A percentile compares a stretch with the other conserved stretches of the same genome.
These are phyloP conservation scores for Begonia loranthoides DNA, from an alignment of 306 rosid species.

Conservation along the genomic window DNA sequence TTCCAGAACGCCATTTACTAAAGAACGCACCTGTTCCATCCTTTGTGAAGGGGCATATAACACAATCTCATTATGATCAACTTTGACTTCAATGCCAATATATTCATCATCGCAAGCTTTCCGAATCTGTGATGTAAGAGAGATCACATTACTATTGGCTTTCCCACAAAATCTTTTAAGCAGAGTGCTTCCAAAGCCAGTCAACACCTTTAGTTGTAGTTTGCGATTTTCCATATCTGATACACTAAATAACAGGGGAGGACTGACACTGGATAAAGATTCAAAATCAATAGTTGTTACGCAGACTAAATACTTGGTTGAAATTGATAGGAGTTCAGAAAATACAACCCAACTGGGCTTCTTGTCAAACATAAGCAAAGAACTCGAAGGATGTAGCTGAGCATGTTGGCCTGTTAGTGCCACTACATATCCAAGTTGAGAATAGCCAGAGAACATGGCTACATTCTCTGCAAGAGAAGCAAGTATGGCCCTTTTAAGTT, in stretches of 20 bases:
- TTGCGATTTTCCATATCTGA: slow-evolving; percentile 38
- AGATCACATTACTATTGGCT: slow-evolving; percentile 34
- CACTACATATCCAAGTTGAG: slow-evolving; percentile 79
- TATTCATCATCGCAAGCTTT: slow-evolving; percentile 47
- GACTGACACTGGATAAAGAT: slow-evolving; percentile 30
- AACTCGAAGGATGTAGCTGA: slow-evolving; percentile 87
- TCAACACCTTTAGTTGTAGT: slow-evolving; percentile 40
- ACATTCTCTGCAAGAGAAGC: slow-evolving; percentile 80
- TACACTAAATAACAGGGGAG: slow-evolving; percentile 56
- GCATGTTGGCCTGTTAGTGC: slow-evolving; percentile 60
- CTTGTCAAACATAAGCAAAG: slow-evolving; percentile 62
- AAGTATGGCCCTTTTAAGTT: slow-evolving; percentile 54
- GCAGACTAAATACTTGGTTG: slow-evolving; percentile 62
- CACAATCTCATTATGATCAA: slow-evolving; percentile 40
- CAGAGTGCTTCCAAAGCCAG: slow-evolving; percentile 52
- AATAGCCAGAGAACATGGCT: slow-evolving; percentile 80
- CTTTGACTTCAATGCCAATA: slow-evolving; percentile 49
- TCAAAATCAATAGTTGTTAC: slow-evolving; percentile 58
- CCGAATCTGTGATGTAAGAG: slow-evolving; percentile 34
- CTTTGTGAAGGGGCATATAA: slow-evolving; percentile 44
- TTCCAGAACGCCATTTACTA: slow-evolving; percentile 39
- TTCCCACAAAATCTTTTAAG: slow-evolving; percentile 88
- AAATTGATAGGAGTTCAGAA: slow-evolving; percentile 54
- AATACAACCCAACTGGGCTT: slow-evolving; percentile 96
- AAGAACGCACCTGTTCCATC: slow-evolving; percentile 31